These are phyloP conservation scores for Chimonanthus salicifolius DNA, from an alignment of 164 flowering plant genomes.

Conservation along the genomic window DNA sequence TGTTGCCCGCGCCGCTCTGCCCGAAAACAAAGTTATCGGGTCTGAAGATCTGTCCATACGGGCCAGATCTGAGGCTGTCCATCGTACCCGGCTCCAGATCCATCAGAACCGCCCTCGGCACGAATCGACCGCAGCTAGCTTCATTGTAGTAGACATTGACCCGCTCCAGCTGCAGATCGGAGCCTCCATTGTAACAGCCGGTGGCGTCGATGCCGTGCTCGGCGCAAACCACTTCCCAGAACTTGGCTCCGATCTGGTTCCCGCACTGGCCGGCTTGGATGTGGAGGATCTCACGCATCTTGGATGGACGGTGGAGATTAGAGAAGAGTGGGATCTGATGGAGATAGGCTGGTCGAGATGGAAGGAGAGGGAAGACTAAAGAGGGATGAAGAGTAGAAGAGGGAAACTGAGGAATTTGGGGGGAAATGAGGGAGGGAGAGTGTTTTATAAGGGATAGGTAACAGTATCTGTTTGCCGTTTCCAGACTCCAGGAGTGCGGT, in stretches of 20 bases:
- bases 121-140: slow-evolving; percentile 45
- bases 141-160: slow-evolving; percentile 51
- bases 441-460: neutral
- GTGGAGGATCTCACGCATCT: slow-evolving; percentile 47
- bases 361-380: neutral
- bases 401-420: neutral
- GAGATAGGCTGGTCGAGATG: neutral
- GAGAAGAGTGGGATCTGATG: neutral
- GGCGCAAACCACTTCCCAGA: slow-evolving; percentile 46
- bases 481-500: neutral
- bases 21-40: slow-evolving; percentile 20
- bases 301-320: neutral
- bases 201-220: slow-evolving; percentile 48
- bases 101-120: slow-evolving; percentile 48
- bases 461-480: neutral
- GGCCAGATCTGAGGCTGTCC: slow-evolving; percentile 44
- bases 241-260: slow-evolving; percentile 50
- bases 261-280: slow-evolving; percentile 54
- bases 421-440: neutral
- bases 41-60: slow-evolving; percentile 27
- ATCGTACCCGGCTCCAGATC: slow-evolving; percentile 52
- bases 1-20: slow-evolving; percentile 17
- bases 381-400: neutral
- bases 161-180: slow-evolving; percentile 40
- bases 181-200: slow-evolving; percentile 36